These are phyloP conservation scores for Candida quercuum DNA, from an alignment of 805 yeast species.

Conservation along the genomic window DNA sequence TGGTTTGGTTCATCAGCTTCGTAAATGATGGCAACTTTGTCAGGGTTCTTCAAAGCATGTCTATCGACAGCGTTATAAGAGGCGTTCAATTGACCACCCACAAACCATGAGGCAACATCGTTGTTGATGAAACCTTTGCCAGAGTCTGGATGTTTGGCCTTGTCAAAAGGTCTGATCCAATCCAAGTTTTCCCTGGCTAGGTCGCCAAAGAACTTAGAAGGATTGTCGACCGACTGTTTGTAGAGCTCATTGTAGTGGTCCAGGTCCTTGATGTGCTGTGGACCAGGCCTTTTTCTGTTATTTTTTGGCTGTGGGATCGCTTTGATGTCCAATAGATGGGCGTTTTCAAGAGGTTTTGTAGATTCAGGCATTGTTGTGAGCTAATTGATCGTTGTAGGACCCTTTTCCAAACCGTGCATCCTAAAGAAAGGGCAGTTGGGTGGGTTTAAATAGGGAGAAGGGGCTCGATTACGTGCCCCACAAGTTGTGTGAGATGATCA, in stretches of 20 bases:
- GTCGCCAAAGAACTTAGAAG: conserved; percentile 77
- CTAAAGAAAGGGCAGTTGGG: background rate
- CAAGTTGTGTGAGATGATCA: background rate
- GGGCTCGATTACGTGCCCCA: too few relatives aligned
- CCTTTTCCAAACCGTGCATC: background rate
- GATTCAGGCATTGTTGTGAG: conserved; percentile 17
- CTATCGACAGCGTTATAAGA: conserved; percentile 92
- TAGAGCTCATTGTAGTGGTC: conserved; percentile 72
- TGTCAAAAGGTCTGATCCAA: conserved; percentile 78
- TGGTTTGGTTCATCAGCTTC: conserved; percentile 90
- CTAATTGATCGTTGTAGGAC: background rate
- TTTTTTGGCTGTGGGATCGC: conserved; percentile 21
- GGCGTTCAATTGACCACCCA: conserved; percentile 91
- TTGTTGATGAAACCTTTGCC: conserved; percentile 40
- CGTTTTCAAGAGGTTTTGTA: conserved; percentile 23
- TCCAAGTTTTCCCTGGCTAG: conserved; percentile 66
- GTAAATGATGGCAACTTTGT: conserved; percentile 78
- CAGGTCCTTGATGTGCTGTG: conserved; percentile 26
- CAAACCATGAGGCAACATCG: conserved; percentile 90
- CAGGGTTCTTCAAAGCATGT: conserved; percentile 84
- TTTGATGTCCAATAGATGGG: conserved; percentile 25
- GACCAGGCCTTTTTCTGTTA: conserved; percentile 21
- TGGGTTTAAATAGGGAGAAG: too few relatives aligned
- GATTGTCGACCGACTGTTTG: conserved; percentile 73
- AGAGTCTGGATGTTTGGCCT: conserved; percentile 49